Evolutionary conservation across 169 alveolate species (phyloP).

Genomic region (Cryptosporidium tyzzeri): DNA sequence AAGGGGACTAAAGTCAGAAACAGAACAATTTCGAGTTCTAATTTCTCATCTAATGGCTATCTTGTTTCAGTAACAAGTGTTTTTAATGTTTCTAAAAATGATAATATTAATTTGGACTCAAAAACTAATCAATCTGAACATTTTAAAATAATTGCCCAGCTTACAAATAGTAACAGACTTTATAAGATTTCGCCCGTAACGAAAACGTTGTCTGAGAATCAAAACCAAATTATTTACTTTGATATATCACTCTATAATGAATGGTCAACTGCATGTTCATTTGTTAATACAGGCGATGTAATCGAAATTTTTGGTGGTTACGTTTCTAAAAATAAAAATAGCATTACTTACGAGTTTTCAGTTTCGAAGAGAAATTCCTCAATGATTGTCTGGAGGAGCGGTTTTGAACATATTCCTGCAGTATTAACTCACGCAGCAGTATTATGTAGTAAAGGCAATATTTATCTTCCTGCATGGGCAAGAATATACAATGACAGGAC

Average conservation of each 20-base stretch:
- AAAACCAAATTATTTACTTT: background rate
- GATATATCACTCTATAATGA: conserved; percentile 44
- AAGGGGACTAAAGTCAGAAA: conserved; percentile 1
- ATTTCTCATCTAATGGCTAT: conserved; percentile 31
- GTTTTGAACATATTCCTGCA: conserved; percentile 74
- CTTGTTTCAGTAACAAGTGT: conserved; percentile 34
- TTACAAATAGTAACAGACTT: conserved; percentile 36
- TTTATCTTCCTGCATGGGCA: conserved; percentile 76
- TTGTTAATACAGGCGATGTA: conserved; percentile 28
- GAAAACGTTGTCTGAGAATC: conserved; percentile 32
- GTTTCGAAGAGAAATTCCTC: conserved; percentile 52
- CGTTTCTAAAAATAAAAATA: conserved; percentile 12
- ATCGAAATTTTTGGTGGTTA: conserved; percentile 61
- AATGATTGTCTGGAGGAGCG: conserved; percentile 69
- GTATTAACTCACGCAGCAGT: conserved; percentile 76
- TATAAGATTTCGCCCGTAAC: conserved; percentile 43
- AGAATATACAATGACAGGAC: conserved; percentile 29
- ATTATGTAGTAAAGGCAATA: conserved; percentile 68
- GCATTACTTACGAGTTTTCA: conserved; percentile 18
- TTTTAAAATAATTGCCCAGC: conserved; percentile 35
- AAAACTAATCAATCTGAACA: background rate
- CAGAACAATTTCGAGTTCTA: background rate
- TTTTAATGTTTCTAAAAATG: background rate
- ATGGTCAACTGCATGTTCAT: conserved; percentile 71
- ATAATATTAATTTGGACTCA: background rate